Percentiles rank a stretch among this genome's conserved stretches.
phyloP scores from a whole-genome alignment of 805 yeast species.

The Kluyveromyces lactis region DNA sequence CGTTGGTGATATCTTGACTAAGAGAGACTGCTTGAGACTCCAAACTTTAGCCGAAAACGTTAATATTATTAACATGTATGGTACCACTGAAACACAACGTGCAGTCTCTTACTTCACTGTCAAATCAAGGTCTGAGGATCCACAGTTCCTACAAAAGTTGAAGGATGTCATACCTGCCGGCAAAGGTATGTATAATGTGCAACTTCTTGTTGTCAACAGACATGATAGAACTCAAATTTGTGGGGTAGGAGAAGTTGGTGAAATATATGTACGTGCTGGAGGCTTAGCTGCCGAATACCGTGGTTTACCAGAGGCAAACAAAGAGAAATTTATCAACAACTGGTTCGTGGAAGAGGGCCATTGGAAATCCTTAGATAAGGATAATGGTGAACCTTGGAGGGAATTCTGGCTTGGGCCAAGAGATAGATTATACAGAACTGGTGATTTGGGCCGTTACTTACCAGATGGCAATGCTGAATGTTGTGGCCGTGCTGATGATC shows the following conservation, averaged over 20 bases:
- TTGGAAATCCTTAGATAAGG: constrained; percentile 53
- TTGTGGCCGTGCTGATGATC: constrained; percentile 98
- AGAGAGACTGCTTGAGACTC: constrained; percentile 89
- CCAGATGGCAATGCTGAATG: constrained; percentile 98
- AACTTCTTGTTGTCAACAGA: constrained; percentile 86
- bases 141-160: constrained; percentile 67
- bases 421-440: constrained; percentile 93
- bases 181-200: constrained; percentile 93
- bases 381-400: constrained; percentile 54
- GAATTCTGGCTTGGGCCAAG: constrained; percentile 86
- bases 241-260: constrained; percentile 99
- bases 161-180: constrained; percentile 99
- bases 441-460: constrained; percentile 92
- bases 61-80: constrained; percentile 93
- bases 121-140: constrained; percentile 58
- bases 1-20: constrained; percentile 95
- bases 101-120: constrained; percentile 94
- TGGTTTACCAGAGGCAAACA: constrained; percentile 80
- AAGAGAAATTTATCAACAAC: constrained; percentile 77
- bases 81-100: constrained; percentile 98
- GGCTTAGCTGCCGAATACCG: constrained; percentile 97
- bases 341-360: constrained; percentile 74
- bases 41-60: constrained; percentile 90
- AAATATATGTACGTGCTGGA: constrained; percentile 95
- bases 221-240: constrained; percentile 82